Conservation (phyloP, 345 rosid species). For the Dipteronia sinensis region DNA sequence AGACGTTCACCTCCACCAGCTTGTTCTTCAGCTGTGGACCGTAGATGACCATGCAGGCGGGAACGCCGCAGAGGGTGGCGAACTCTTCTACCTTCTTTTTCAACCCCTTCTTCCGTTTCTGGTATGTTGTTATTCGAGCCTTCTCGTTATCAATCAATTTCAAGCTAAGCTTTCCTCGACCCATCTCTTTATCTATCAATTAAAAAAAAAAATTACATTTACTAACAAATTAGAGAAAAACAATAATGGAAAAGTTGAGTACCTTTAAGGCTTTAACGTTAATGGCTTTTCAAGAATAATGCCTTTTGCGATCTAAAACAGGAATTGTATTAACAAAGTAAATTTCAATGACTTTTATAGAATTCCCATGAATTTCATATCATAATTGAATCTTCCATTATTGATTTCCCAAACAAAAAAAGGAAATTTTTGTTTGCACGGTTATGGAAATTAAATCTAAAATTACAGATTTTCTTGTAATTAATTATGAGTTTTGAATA, state of each 20-base stretch:
- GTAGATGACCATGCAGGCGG: slow-evolving; percentile 39
- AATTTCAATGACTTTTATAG: background rate
- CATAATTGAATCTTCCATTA: background rate
- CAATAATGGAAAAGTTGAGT: background rate
- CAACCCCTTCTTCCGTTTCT: slow-evolving; percentile 38
- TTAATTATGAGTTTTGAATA: background rate
- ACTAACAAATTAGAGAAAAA: background rate
- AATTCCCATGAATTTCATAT: background rate
- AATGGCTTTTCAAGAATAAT: background rate
- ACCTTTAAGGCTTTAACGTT: slow-evolving; percentile 17
- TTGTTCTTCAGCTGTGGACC: slow-evolving; percentile 25
- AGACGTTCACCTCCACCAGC: slow-evolving; percentile 26
- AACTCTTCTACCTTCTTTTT: slow-evolving; percentile 34
- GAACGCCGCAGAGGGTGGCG: slow-evolving; percentile 32
- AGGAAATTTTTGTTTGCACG: background rate
- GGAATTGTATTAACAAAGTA: background rate
- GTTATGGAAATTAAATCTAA: background rate
- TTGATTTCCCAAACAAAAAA: background rate
- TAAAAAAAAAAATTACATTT: background rate
- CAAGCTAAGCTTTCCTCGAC: slow-evolving; percentile 37
- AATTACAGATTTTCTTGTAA: no score
- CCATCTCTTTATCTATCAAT: background rate
- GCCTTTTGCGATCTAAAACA: background rate
- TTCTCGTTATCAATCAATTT: slow-evolving; percentile 37
- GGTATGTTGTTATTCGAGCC: slow-evolving; percentile 35